Evolutionary conservation across 169 alveolate species (phyloP).

Genomic region (Condylostoma magnum): DNA sequence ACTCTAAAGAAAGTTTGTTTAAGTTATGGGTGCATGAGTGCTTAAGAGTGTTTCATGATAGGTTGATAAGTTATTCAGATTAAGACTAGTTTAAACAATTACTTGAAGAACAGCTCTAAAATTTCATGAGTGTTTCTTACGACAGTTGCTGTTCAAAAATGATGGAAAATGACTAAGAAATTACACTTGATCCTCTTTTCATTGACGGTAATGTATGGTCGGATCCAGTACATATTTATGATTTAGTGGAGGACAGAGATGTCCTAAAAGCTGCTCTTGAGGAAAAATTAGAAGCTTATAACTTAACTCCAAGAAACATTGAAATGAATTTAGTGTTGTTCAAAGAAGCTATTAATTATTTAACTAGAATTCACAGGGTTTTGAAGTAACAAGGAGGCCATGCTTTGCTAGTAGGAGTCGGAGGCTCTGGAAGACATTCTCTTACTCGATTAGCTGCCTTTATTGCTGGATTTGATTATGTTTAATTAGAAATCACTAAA

Average conservation of each 20-base stretch:
- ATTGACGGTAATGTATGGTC: conserved; percentile 63
- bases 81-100: conserved; percentile 68
- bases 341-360: conserved; percentile 85
- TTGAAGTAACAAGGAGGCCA: conserved; percentile 87
- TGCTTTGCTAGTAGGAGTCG: conserved; percentile 93
- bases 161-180: conserved; percentile 49
- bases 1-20: conserved; percentile 80
- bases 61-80: conserved; percentile 84
- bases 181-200: conserved; percentile 63
- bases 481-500: conserved; percentile 85
- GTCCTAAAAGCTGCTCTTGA: conserved; percentile 64
- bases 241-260: conserved; percentile 74
- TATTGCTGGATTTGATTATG: conserved; percentile 78
- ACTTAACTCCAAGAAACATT: conserved; percentile 72
- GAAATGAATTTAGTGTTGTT: conserved; percentile 90
- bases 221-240: conserved; percentile 71
- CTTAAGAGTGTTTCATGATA: conserved; percentile 89
- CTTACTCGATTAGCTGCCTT: conserved; percentile 85
- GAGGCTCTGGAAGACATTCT: conserved; percentile 94
- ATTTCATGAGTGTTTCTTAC: conserved; percentile 55
- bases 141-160: conserved; percentile 53
- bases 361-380: conserved; percentile 80
- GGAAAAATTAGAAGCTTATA: conserved; percentile 78
- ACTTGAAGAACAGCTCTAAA: conserved; percentile 68
- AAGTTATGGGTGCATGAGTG: conserved; percentile 93